phyloP scores from a whole-genome alignment of 2,329 filamentous ascomycete genomes.

The Hypoxylon sp. region DNA sequence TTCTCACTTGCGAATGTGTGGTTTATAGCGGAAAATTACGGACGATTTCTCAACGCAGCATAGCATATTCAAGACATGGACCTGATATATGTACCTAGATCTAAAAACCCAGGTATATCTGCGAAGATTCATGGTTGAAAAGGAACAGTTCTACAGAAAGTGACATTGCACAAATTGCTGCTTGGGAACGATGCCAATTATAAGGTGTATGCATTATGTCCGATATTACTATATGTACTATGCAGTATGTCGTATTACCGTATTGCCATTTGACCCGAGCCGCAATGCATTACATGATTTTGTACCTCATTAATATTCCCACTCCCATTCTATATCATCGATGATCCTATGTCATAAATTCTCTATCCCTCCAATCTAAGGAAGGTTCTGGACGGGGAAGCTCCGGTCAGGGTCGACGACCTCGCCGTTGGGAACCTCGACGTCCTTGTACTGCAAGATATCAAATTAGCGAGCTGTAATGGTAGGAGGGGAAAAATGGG shows the following conservation, averaged over 20 bases:
- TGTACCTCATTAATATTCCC: not conserved
- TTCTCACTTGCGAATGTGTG: no score
- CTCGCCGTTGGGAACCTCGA: constrained; percentile 53
- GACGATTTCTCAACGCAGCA: no score
- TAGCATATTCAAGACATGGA: no score
- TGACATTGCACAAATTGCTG: no score
- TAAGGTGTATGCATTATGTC: not conserved
- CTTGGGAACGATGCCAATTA: no score
- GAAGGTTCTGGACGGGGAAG: constrained; percentile 42
- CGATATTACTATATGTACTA: not conserved
- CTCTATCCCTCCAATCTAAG: constrained; percentile 1
- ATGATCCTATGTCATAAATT: no score
- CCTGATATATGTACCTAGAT: no score
- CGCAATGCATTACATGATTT: not conserved
- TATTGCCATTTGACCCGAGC: not conserved
- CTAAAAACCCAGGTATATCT: no score
- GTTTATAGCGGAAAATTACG: no score
- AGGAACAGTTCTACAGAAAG: no score
- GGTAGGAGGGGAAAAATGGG: not conserved
- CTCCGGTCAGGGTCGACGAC: constrained; percentile 58
- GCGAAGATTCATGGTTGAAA: no score
- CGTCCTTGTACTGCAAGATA: constrained; percentile 56
- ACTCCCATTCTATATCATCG: not conserved
- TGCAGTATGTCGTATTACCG: constrained; percentile 3
- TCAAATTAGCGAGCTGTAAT: not conserved